Conservation (phyloP, 768 basidiomycete genomes). For the Phaeolepiota aurea region DNA sequence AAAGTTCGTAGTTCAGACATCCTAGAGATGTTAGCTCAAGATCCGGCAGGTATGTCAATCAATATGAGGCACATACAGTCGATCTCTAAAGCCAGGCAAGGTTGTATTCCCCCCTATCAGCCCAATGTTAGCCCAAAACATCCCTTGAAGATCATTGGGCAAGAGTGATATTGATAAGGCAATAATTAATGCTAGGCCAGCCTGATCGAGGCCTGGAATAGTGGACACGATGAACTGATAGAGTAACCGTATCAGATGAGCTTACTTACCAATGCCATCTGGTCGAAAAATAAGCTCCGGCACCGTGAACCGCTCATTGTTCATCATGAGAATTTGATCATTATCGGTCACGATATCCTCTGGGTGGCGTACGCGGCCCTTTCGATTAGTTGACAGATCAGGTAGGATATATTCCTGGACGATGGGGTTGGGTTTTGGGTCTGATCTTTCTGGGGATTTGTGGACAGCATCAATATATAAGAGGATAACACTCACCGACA, state of each 20-base stretch:
- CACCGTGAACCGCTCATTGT: conserved; percentile 85
- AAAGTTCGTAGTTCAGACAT: conserved; percentile 66
- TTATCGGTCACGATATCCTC: conserved; percentile 46
- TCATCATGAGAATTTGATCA: conserved; percentile 75
- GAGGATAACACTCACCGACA: conserved; percentile 54
- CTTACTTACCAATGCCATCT: conserved; percentile 70
- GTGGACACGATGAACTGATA: conserved; percentile 5
- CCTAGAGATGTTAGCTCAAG: conserved; percentile 28
- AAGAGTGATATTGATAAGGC: conserved; percentile 69
- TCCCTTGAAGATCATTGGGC: conserved; percentile 74
- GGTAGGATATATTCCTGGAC: conserved; percentile 88
- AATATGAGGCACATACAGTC: conserved; percentile 53
- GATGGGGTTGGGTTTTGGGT: conserved; percentile 55
- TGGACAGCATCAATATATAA: conserved; percentile 1
- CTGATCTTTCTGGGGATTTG: conserved; percentile 27
- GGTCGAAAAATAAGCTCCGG: conserved; percentile 93
- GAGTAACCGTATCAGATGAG: neutral
- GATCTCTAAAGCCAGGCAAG: conserved; percentile 61
- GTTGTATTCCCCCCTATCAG: conserved; percentile 79
- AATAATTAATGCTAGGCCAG: conserved; percentile 70
- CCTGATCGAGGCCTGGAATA: conserved; percentile 62
- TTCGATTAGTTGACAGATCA: conserved; percentile 66
- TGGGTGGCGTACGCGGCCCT: conserved; percentile 44
- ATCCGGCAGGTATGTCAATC: conserved; percentile 5
- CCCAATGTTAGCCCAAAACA: conserved; percentile 95